Percentiles rank a stretch among this genome's conserved stretches.
phyloP scores from a whole-genome alignment of 2,329 filamentous ascomycete species.

The Ceratocystis papillata region DNA sequence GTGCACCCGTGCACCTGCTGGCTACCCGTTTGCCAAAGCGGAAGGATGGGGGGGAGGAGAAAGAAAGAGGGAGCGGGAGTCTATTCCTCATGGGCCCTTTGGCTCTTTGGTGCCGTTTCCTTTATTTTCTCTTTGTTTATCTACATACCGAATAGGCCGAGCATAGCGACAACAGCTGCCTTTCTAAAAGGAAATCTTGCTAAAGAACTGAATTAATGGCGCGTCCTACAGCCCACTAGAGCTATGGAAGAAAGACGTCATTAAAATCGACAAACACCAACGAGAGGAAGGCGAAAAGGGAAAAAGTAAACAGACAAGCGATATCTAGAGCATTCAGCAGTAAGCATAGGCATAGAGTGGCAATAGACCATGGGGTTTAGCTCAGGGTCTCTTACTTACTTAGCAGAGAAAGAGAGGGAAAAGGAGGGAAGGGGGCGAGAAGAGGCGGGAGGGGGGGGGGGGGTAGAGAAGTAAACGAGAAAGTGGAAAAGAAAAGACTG shows the following conservation, averaged over 20 bases:
- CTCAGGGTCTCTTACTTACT: slow-evolving; percentile 14
- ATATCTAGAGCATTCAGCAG: neutral
- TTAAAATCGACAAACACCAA: too few relatives aligned
- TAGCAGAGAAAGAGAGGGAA: neutral
- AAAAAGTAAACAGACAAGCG: too few relatives aligned
- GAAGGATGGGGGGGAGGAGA: neutral
- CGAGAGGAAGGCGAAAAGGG: too few relatives aligned
- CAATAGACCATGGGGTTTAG: neutral
- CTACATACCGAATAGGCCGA: too few relatives aligned
- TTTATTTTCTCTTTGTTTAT: neutral
- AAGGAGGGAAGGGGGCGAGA: neutral
- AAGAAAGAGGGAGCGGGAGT: neutral
- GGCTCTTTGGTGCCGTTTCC: neutral
- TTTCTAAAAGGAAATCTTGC: too few relatives aligned
- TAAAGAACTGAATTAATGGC: too few relatives aligned
- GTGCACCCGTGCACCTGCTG: neutral
- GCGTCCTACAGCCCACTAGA: too few relatives aligned
- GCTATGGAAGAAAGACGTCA: neutral
- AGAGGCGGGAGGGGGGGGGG: neutral
- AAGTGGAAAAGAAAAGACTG: neutral
- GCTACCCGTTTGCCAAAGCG: neutral
- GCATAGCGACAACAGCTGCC: too few relatives aligned
- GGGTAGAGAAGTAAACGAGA: neutral
- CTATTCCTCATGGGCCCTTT: neutral
- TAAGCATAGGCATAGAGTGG: slow-evolving; percentile 6